A percentile compares a stretch with the other conserved stretches of the same genome.
Conservation (phyloP, 1,139 yeast genomes). For the Blastobotrys arbuscula region DNA sequence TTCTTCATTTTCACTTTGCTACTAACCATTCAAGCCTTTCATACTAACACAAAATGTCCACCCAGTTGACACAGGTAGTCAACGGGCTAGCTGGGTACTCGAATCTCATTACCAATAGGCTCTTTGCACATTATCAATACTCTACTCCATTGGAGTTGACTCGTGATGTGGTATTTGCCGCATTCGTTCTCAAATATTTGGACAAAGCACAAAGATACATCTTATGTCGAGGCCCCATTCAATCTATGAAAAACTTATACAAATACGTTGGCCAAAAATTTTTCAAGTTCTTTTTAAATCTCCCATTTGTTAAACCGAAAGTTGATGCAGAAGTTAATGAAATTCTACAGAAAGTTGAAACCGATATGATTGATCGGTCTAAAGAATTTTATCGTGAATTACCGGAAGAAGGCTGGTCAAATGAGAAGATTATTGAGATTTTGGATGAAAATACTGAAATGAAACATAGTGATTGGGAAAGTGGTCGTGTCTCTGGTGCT, state of each 20-base stretch:
- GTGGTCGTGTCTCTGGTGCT: conserved; percentile 88
- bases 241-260: conserved; percentile 15
- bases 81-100: conserved; percentile 10
- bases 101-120: neutral
- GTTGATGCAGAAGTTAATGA: conserved; percentile 55
- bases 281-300: conserved; percentile 18
- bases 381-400: conserved; percentile 46
- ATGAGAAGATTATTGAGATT: conserved; percentile 42
- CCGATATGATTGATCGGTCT: conserved; percentile 46
- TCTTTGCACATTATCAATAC: conserved; percentile 15
- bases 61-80: neutral
- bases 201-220: conserved; percentile 18
- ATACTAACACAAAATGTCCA: neutral
- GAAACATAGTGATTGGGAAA: conserved; percentile 72
- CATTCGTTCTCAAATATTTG: conserved; percentile 14
- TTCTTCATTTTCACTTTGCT: neutral
- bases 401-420: conserved; percentile 53
- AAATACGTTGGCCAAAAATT: conserved; percentile 13
- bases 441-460: conserved; percentile 38
- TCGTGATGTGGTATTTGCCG: conserved; percentile 24
- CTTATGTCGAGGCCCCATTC: conserved; percentile 16
- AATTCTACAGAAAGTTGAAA: conserved; percentile 48
- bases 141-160: conserved; percentile 20
- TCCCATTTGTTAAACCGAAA: conserved; percentile 50
- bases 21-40: no score